These are phyloP conservation scores for Suillus subalutaceus DNA, from an alignment of 768 basidiomycete genomes.

Conservation along the genomic window DNA sequence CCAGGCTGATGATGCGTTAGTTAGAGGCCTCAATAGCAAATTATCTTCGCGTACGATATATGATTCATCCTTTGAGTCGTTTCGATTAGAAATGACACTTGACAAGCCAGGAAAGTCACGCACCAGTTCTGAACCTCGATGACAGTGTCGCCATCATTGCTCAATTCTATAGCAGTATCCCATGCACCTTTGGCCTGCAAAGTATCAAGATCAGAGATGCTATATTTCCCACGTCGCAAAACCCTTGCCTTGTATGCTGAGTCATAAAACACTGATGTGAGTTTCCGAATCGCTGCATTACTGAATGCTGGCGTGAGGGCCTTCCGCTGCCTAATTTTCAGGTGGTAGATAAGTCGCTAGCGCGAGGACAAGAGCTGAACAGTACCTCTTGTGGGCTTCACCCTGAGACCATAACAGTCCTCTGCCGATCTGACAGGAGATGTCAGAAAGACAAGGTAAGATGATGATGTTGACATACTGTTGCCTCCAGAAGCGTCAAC, in stretches of 20 bases:
- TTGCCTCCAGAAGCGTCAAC: slow-evolving; percentile 32
- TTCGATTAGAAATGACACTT: background rate
- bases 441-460: background rate
- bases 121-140: slow-evolving; percentile 55
- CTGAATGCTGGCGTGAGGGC: slow-evolving; percentile 44
- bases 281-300: slow-evolving; percentile 40
- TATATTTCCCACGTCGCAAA: background rate
- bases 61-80: background rate
- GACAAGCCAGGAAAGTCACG: slow-evolving; percentile 6
- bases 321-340: slow-evolving; percentile 36
- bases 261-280: slow-evolving; percentile 42
- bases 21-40: too few relatives aligned
- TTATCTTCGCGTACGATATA: too few relatives aligned
- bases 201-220: background rate
- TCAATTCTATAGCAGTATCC: slow-evolving; percentile 31
- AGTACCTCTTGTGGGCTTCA: slow-evolving; percentile 48
- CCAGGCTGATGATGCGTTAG: too few relatives aligned
- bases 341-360: slow-evolving; percentile 24
- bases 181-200: slow-evolving; percentile 34
- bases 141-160: slow-evolving; percentile 26
- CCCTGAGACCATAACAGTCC: slow-evolving; percentile 37
- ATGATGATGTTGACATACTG: slow-evolving; percentile 11
- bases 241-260: slow-evolving; percentile 43
- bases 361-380: background rate
- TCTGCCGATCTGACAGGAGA: slow-evolving; percentile 24